Percentiles rank a stretch among this genome's conserved stretches.
phyloP scores from a whole-genome alignment of 306 rosid species.

The Purshia tridentata region DNA sequence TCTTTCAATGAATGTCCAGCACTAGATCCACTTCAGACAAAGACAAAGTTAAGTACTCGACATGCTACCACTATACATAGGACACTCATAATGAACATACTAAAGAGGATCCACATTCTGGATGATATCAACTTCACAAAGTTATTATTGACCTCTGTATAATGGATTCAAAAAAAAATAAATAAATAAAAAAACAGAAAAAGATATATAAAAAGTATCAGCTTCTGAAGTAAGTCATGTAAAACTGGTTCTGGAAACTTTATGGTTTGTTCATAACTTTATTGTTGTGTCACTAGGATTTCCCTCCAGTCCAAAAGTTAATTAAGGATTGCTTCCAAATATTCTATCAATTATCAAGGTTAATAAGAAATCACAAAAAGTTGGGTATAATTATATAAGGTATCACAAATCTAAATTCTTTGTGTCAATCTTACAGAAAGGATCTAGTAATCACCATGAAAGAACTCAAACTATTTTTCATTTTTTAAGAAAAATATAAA shows the following conservation, averaged over 20 bases:
- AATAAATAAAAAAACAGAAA: not conserved
- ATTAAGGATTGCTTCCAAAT: not conserved
- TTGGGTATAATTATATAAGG: not conserved
- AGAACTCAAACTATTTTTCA: too few species aligned
- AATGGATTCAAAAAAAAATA: conserved; percentile 3
- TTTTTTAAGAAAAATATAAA: too few species aligned
- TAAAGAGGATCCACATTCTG: not conserved
- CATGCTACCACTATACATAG: not conserved
- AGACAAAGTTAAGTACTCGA: conserved; percentile 24
- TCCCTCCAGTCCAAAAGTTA: not conserved
- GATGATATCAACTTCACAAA: not conserved
- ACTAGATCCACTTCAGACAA: conserved; percentile 64
- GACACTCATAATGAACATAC: not conserved
- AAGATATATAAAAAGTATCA: not conserved
- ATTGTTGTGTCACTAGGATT: not conserved
- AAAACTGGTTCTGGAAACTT: not conserved
- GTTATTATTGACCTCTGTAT: not conserved
- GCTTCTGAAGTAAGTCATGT: conserved; percentile 2
- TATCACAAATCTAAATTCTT: not conserved
- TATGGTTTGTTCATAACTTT: not conserved
- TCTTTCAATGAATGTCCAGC: conserved; percentile 77
- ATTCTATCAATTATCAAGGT: not conserved
- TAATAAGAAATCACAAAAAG: not conserved
- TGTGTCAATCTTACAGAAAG: not conserved
- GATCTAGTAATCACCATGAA: not conserved